phyloP scores from a whole-genome alignment of 2,329 filamentous ascomycete genomes.

The Lecanosticta acicola region DNA sequence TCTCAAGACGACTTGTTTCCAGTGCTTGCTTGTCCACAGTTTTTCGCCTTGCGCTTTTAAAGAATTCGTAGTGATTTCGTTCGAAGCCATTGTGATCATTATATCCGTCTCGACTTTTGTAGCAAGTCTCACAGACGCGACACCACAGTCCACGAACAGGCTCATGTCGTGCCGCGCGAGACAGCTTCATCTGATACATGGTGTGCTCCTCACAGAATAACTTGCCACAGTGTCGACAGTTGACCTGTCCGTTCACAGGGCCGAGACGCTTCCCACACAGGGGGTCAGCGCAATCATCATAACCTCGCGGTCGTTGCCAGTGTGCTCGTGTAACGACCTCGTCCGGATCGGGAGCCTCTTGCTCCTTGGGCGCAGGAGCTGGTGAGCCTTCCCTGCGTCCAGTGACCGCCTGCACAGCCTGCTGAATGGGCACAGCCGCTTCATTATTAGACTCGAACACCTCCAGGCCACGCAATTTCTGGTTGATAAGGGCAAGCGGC shows the following conservation, averaged over 20 bases:
- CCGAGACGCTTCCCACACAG: slow-evolving; percentile 76
- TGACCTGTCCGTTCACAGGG: slow-evolving; percentile 74
- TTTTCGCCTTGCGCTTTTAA: slow-evolving; percentile 65
- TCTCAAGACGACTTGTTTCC: slow-evolving; percentile 85
- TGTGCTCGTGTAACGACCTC: slow-evolving; percentile 82
- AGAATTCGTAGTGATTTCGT: slow-evolving; percentile 66
- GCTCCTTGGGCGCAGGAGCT: slow-evolving; percentile 30
- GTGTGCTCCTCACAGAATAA: slow-evolving; percentile 97
- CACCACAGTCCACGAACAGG: slow-evolving; percentile 89
- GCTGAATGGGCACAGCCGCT: slow-evolving; percentile 24
- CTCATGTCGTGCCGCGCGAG: slow-evolving; percentile 80
- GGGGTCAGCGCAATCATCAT: slow-evolving; percentile 82
- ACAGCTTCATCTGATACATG: slow-evolving; percentile 99
- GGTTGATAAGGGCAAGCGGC: slow-evolving; percentile 82
- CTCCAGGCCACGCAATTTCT: slow-evolving; percentile 86
- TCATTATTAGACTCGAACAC: slow-evolving; percentile 90
- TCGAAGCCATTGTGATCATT: slow-evolving; percentile 65
- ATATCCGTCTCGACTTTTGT: slow-evolving; percentile 92
- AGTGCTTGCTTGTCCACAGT: slow-evolving; percentile 79
- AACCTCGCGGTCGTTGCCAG: slow-evolving; percentile 72
- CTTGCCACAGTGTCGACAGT: slow-evolving; percentile 87
- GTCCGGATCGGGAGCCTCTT: slow-evolving; percentile 63
- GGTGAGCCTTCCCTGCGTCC: slow-evolving; percentile 27
- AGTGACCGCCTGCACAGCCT: slow-evolving; percentile 14
- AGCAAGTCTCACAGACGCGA: slow-evolving; percentile 96